Percentiles rank a stretch among this genome's conserved stretches.
phyloP scores from a whole-genome alignment of 495 filamentous ascomycete species.

The Aspergillus biplanus region DNA sequence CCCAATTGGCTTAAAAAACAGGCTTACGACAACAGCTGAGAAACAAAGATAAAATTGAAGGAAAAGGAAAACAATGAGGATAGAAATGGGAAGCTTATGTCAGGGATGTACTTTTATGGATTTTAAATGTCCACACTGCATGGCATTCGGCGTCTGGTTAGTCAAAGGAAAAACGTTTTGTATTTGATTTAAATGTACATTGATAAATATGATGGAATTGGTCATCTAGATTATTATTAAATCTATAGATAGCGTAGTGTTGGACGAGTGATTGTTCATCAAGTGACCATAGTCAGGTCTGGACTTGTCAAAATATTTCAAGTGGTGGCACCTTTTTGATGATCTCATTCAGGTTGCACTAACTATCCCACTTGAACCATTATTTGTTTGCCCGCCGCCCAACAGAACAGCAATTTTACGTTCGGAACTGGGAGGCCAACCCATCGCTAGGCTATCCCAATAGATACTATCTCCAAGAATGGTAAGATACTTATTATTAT shows the following conservation, averaged over 20 bases:
- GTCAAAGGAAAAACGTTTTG: constrained; percentile 25
- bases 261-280: background rate
- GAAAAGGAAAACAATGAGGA: constrained; percentile 7
- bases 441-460: background rate
- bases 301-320: background rate
- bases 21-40: background rate
- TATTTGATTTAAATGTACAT: constrained; percentile 12
- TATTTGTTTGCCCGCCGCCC: constrained; percentile 5
- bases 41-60: background rate
- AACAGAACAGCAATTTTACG: constrained; percentile 1
- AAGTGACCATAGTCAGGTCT: background rate
- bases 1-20: constrained; percentile 25
- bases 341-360: constrained; percentile 22
- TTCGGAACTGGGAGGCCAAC: background rate
- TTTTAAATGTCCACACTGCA: constrained; percentile 45
- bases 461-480: constrained; percentile 9
- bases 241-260: background rate
- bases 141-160: constrained; percentile 49
- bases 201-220: constrained; percentile 1
- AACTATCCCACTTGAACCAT: constrained; percentile 13
- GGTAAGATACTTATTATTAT: constrained; percentile 19
- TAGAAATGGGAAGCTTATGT: constrained; percentile 6
- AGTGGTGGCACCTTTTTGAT: constrained; percentile 18
- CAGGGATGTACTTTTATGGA: constrained; percentile 26
- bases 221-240: background rate